phyloP scores from a whole-genome alignment of 192 early-diverging fungal genomes.

The Rhizoclosmatium sp. region DNA sequence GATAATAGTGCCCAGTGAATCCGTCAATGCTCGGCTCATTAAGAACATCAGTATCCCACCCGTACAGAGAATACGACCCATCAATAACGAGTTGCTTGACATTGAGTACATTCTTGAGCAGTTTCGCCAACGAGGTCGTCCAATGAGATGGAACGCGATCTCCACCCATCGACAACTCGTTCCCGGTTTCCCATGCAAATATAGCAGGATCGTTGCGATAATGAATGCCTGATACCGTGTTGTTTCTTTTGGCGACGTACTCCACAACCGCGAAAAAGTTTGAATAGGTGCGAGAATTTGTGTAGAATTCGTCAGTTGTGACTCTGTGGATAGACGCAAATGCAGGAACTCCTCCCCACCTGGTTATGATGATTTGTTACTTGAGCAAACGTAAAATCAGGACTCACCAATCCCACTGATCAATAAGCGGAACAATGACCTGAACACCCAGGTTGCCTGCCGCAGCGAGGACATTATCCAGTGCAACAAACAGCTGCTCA shows the following conservation, averaged over 20 bases:
- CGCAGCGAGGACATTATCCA: conserved; percentile 47
- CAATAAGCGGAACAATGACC: conserved; percentile 57
- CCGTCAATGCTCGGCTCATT: conserved; percentile 43
- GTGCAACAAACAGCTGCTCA: conserved; percentile 43
- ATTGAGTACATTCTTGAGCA: conserved; percentile 32
- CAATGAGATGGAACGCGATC: conserved; percentile 42
- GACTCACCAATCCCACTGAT: neutral
- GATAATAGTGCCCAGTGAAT: conserved; percentile 52
- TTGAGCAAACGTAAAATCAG: too few species aligned
- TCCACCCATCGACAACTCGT: conserved; percentile 50
- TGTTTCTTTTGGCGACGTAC: conserved; percentile 45
- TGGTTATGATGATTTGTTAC: too few species aligned
- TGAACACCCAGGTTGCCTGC: conserved; percentile 40
- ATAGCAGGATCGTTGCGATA: conserved; percentile 57
- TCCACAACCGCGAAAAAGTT: conserved; percentile 46
- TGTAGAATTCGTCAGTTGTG: conserved; percentile 36
- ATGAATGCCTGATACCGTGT: conserved; percentile 50
- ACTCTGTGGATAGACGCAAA: conserved; percentile 5
- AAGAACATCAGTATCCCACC: conserved; percentile 33
- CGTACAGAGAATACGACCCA: conserved; percentile 44
- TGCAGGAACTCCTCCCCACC: conserved; percentile 37
- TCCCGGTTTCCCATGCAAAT: conserved; percentile 54
- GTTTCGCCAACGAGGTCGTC: conserved; percentile 46
- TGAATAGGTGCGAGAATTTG: conserved; percentile 29
- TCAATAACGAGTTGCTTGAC: conserved; percentile 44